A percentile compares a stretch with the other conserved stretches of the same genome.
Evolutionary conservation across 2,329 filamentous ascomycete genomes (phyloP).

Genomic region (Magnaporthales sp.): DNA sequence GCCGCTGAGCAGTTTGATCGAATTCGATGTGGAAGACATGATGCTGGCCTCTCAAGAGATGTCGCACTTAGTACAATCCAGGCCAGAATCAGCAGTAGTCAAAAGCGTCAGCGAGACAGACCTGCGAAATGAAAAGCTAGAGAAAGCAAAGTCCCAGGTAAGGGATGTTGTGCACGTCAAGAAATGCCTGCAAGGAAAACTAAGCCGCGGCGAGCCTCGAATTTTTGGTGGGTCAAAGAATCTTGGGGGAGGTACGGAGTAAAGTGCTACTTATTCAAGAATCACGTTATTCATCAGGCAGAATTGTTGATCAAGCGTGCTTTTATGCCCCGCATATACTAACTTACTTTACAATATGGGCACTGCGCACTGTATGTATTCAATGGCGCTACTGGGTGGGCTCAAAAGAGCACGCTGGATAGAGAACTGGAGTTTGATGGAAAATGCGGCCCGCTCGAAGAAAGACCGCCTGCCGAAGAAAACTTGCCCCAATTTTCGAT

Average conservation of each 20-base stretch:
- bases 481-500: neutral
- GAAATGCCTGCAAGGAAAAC: neutral
- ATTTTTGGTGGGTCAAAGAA: neutral
- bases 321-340: too few species aligned
- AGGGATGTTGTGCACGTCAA: neutral
- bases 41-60: neutral
- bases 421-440: too few species aligned
- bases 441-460: too few species aligned
- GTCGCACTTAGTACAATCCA: neutral
- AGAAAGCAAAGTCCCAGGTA: neutral
- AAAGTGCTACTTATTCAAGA: too few species aligned
- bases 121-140: neutral
- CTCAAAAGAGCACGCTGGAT: too few species aligned
- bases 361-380: too few species aligned
- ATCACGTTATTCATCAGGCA: too few species aligned
- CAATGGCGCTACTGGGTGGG: too few species aligned
- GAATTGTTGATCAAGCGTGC: too few species aligned
- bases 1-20: slow-evolving; percentile 7
- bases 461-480: neutral
- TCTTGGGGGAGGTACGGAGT: too few species aligned
- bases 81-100: neutral
- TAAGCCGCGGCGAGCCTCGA: neutral
- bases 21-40: slow-evolving; percentile 5
- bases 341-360: too few species aligned
- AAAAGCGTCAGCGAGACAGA: neutral